Base-by-base conservation (phyloP, 176 grass and related monocot species). In the Oryza australiensis region DNA sequence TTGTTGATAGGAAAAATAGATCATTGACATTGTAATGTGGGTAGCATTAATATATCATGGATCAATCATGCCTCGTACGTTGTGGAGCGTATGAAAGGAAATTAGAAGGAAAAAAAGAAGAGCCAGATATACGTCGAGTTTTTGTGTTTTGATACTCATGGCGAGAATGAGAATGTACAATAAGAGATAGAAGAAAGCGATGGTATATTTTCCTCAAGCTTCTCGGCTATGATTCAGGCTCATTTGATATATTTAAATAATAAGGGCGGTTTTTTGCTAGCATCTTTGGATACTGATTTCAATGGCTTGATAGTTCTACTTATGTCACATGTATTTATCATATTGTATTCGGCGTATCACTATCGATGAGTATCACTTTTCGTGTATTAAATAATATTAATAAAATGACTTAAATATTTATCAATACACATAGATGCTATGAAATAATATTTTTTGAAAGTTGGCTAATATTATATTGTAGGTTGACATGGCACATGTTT, bases 181-280 rank as follows among this genome's bases (percentile, higher is more conserved):
- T n/a, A 40, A 0, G 1, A 26, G n/a, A 16, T 38, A 57, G 8
- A 15, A 10, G 0, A 34, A 34, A 20, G 7, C 4, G 0, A 3
- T 0, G 0, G 33, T 5, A 16, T 32, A 6, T 30, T 9, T 9
- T 13, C 0, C 2, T 0, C 5, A 0, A 12, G 12, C 2, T 2
- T 13, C 0, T 46, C 3, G 2, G 13, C 13, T 46, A 20, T 20
- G 5, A 6, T 53, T 53, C 1, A 14, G 5, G 4, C 16, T n/a
- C 20, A 23, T 23, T 59, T 23, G 20, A 23, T 23, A 0, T 23
- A n/a, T 22, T 57, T 57, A 57, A 57, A 8, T 57, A 57, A 57
- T 1, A 9, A 0, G 4, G 18, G 6, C 0, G 5, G 7, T 53
- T 53, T 22, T 20, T 2, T 55, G 5, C 18, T 22, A 8, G 35